Evolutionary conservation across 1,284 basidiomycete genomes (phyloP), one percentile per base, ranked within the genome.

Genomic region (Rhodotorula sp.): DNA sequence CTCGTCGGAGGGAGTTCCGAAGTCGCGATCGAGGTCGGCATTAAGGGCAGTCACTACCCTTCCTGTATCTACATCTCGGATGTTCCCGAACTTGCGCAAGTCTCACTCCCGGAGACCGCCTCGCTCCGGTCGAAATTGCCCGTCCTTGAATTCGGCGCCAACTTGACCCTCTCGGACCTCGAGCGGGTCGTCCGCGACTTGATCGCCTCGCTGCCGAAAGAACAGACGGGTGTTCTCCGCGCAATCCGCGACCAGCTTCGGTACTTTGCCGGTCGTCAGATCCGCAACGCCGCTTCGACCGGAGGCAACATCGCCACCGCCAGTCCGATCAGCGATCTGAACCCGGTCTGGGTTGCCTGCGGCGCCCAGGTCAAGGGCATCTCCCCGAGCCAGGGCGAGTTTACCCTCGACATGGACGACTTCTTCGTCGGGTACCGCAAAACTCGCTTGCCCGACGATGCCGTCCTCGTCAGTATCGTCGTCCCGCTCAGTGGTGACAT

Each of bases 251-350:
- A 74, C n/a, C 76, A 77, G 49, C 65, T 79, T 15, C 63, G 74
- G 14, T 79, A 80, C 72, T 81, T 82, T 70, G 80, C 80, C 18
- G 78, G 77, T 3, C 78, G 74, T 3, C 80, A 81, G 67, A 79
- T 82, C 51, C 72, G 81, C 33, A 82, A 82, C 66, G 79, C 80
- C 8, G 80, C 81, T 6, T 75, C 73, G 5, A 65, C 80, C 44
- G 80, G 77, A 0, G 81, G 81, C 20, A 82, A 82, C 71, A 78
- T 82, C 58, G 78, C 78, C 0, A 82, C 81, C 4, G 81, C 81
- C 18, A 79, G 77, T 53, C 80, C 80, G 24, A 81, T 81, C 67
- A 79, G 78, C 60, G 81, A 82, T 66, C 73, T 81, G 30, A 82
- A 82, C 64, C 81, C 81, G 0, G 79, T 82, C 54, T 81, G 80